Base-by-base conservation (phyloP, 2,329 filamentous ascomycete species). In the Cercospora citrullina region DNA sequence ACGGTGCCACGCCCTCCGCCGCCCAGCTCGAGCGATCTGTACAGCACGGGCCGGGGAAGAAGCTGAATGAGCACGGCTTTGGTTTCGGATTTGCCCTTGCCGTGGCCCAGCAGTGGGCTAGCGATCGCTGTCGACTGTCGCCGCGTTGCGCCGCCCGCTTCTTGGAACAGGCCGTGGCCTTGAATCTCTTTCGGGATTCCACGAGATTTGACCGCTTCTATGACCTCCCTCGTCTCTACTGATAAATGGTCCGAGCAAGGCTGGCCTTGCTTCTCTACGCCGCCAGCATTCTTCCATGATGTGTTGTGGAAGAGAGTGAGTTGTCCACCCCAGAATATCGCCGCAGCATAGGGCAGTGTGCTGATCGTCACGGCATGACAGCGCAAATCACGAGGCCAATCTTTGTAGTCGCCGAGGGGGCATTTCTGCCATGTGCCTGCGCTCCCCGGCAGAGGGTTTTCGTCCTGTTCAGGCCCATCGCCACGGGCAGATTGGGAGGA, bases 261-360 rank as follows among this genome's bases (percentile, higher is more conserved):
- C 39, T 74, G 72, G 12, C 80, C 81, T 77, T 68, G 68, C 14
- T 10, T 77, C 33, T 76, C 72, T 2, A 77, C 66, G 12, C 75
- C 72, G 16, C 75, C 77, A 9, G 76, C 75, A 60, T 78, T 78
- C 14, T 70, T 74, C 81, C 81, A 84, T 5, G 79, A 77, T 14
- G 80, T 63, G 66, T 83, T 83, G 71, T 81, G 78, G 6, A 82
- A 72, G 12, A 80, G 74, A 9, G 75, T 68, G 23, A 81, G 73
- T 10, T 80, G 75, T 9, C 76, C 69, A 16, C 78, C 79, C 81
- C 81, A 83, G 70, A 82, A 82, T 23, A 83, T 75, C 51, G 80
- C 80, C 3, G 80, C 73, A 10, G 80, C 79, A 67, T 83, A 80
- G 10, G 78, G 74, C 60, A 84, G 77, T 12, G 80, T 78, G 18